Evolutionary conservation across 2,329 filamentous ascomycete species (phyloP).

Genomic region (Penicillium decumbens): DNA sequence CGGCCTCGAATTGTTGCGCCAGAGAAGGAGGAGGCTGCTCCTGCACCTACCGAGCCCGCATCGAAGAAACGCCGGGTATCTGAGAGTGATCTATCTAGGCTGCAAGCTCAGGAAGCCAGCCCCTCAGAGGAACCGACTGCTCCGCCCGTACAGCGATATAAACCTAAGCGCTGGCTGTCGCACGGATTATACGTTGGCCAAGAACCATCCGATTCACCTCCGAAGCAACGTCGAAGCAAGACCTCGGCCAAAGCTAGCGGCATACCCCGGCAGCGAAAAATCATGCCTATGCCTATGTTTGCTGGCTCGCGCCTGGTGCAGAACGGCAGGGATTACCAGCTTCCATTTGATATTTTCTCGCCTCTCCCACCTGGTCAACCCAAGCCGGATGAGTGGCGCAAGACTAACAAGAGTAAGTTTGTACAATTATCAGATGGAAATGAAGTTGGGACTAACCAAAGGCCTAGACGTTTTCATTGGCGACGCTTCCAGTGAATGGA

Average conservation of each 20-base stretch:
- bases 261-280: constrained; percentile 34
- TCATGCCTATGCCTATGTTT: constrained; percentile 74
- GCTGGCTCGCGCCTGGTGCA: constrained; percentile 67
- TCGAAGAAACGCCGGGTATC: constrained; percentile 44
- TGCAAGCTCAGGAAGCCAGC: constrained; percentile 16
- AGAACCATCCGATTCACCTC: constrained; percentile 47
- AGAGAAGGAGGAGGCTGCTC: constrained; percentile 23
- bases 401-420: constrained; percentile 77
- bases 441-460: constrained; percentile 28
- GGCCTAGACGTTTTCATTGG: constrained; percentile 81
- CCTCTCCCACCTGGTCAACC: constrained; percentile 80
- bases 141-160: constrained; percentile 29
- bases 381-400: constrained; percentile 88
- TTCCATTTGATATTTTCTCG: constrained; percentile 86
- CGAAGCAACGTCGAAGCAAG: constrained; percentile 48
- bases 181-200: constrained; percentile 89
- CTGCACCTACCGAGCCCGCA: constrained; percentile 24
- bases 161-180: constrained; percentile 69
- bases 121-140: constrained; percentile 19
- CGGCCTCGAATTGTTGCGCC: constrained; percentile 46
- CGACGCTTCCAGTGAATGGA: constrained; percentile 74
- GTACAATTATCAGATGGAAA: background rate
- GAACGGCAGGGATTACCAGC: constrained; percentile 72
- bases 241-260: constrained; percentile 32
- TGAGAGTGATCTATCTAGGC: constrained; percentile 31